Evolutionary conservation across 345 rosid genomes (phyloP), one percentile per base, ranked within the genome.

Genomic region (Mangifera indica): DNA sequence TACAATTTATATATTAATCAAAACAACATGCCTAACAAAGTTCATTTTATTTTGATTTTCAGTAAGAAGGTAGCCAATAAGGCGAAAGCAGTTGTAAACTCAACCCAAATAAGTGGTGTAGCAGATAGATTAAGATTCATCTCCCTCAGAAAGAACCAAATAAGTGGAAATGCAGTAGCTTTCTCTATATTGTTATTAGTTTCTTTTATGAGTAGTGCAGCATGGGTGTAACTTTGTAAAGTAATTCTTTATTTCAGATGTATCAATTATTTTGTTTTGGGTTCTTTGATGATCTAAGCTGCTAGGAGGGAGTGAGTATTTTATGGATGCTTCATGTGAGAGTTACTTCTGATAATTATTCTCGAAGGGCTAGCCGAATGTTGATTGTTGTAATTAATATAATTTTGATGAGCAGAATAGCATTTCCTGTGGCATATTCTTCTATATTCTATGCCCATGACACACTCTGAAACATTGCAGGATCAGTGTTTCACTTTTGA

Each of bases 31-130:
- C 63, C 37, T 51, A 45, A 26, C 42, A 37, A 7, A 56, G 37
- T 54, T 45, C 63, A 46, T 32, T 66, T 25, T 46, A 12, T 42
- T 73, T 58, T 25, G 42, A 69, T 49, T 51, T 85, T 77, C 97
- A 94, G 98, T 71, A 90, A 87, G 84, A 87, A 83, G 81, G 86
- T 87, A 21, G 85, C 81, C 80, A 94, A 86, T 64, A 75, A 62
- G 80, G 87, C 98, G 4, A 87, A 77, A 77, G 73, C 91, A 14
- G 85, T 76, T 29, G 79, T 77, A 68, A 90, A 94, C 81, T 75
- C 97, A 3, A 84, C 93, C 6, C 70, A 54, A 69, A 24, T 75
- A 62, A 83, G 88, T 54, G 80, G 81, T 58, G 84, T 85, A 64
- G 81, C 84, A 52, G 81, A 73, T 45, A 69, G 73, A 44, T 63